These are phyloP conservation scores for Claviceps pazoutovae DNA, from an alignment of 2,329 filamentous ascomycete species.

Conservation along the genomic window DNA sequence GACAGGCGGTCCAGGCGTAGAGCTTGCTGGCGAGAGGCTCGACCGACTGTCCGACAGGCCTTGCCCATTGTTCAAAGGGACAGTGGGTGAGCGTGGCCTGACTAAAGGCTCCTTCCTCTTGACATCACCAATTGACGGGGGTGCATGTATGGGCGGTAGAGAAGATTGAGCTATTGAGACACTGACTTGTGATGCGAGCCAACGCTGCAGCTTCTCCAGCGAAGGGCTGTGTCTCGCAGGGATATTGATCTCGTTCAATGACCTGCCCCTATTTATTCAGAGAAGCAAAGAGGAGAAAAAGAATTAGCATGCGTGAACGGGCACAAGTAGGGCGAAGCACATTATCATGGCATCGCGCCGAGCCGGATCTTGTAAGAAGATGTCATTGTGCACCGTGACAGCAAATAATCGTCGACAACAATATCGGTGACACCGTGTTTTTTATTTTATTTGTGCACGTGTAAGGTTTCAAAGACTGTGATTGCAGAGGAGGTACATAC, in stretches of 20 bases:
- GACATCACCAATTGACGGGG: neutral
- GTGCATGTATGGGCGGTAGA: slow-evolving; percentile 1
- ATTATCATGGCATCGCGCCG: neutral
- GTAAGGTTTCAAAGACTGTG: slow-evolving; percentile 6
- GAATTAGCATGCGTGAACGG: neutral
- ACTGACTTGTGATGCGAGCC: slow-evolving; percentile 18
- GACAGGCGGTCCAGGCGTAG: neutral
- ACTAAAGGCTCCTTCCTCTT: slow-evolving; percentile 6
- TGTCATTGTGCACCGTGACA: slow-evolving; percentile 1
- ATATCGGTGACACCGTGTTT: neutral
- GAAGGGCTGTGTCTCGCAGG: slow-evolving; percentile 33
- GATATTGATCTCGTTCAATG: slow-evolving; percentile 38
- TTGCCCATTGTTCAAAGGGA: slow-evolving; percentile 6
- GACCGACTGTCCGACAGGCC: slow-evolving; percentile 6
- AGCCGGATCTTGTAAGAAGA: neutral
- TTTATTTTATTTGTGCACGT: neutral
- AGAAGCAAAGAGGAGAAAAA: neutral
- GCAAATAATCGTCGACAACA: neutral
- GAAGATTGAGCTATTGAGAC: slow-evolving; percentile 8
- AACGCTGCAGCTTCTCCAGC: slow-evolving; percentile 28
- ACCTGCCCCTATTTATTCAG: slow-evolving; percentile 19
- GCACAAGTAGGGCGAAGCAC: neutral
- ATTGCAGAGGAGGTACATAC: slow-evolving; percentile 29
- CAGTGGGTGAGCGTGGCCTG: slow-evolving; percentile 6
- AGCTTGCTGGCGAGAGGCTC: slow-evolving; percentile 6